A percentile compares a stretch with the other conserved stretches of the same genome.
phyloP scores from a whole-genome alignment of 257 asterid genomes.

The Lantana camara region DNA sequence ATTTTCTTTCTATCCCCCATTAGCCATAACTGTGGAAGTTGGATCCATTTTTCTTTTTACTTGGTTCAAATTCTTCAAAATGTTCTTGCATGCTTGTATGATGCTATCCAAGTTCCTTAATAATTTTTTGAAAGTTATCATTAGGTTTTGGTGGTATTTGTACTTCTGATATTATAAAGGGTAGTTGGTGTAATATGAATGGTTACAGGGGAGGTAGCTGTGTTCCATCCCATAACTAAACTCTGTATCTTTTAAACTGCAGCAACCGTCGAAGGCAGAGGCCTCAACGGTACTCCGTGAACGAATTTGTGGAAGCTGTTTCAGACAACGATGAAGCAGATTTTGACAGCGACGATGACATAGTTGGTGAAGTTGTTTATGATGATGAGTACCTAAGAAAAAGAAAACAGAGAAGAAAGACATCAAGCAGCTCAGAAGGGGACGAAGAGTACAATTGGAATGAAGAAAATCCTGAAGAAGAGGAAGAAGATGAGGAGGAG shows the following conservation, averaged over 20 bases:
- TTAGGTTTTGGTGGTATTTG: too few species aligned
- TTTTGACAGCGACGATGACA: constrained; percentile 85
- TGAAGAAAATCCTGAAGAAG: constrained; percentile 79
- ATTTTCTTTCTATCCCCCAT: too few species aligned
- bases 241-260: constrained; percentile 23
- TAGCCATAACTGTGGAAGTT: too few species aligned
- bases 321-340: constrained; percentile 83
- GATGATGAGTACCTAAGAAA: constrained; percentile 81
- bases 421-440: constrained; percentile 90
- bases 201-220: too few species aligned
- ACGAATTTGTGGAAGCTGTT: constrained; percentile 69
- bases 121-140: too few species aligned
- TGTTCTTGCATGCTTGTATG: too few species aligned
- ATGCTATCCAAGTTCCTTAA: too few species aligned
- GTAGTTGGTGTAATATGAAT: too few species aligned
- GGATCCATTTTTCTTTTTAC: too few species aligned
- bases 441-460: constrained; percentile 84
- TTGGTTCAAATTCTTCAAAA: too few species aligned
- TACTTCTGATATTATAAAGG: too few species aligned
- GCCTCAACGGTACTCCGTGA: constrained; percentile 76
- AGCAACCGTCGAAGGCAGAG: constrained; percentile 85
- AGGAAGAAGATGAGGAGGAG: constrained; percentile 87
- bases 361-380: constrained; percentile 92
- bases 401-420: constrained; percentile 61
- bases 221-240: too few species aligned